Conservation (phyloP, 129 eudicot species). For the Silybum marianum region DNA sequence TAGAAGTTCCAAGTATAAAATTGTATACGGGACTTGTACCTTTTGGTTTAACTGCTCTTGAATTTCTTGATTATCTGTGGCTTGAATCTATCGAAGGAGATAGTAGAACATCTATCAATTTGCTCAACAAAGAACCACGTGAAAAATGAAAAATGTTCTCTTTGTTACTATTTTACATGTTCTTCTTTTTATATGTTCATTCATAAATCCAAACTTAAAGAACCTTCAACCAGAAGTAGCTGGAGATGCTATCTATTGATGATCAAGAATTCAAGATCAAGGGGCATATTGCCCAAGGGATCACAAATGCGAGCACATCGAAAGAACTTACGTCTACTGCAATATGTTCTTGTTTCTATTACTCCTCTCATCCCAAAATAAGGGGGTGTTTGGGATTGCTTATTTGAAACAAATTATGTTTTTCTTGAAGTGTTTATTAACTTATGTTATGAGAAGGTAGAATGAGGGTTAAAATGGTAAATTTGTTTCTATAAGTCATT, state of each 20-base stretch:
- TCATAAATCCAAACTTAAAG: not conserved
- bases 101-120: slow-evolving; percentile 2
- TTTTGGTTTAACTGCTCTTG: slow-evolving; percentile 79
- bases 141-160: not conserved
- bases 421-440: too few relatives aligned
- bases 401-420: too few relatives aligned
- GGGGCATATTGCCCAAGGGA: not conserved
- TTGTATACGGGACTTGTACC: slow-evolving; percentile 33
- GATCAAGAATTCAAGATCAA: not conserved
- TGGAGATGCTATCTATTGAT: not conserved
- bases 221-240: not conserved
- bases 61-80: slow-evolving; percentile 66
- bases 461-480: too few relatives aligned
- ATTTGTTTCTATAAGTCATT: too few relatives aligned
- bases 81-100: slow-evolving; percentile 57
- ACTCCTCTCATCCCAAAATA: not conserved
- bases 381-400: too few relatives aligned
- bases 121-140: slow-evolving; percentile 11
- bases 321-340: not conserved
- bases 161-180: not conserved
- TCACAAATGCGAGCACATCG: not conserved
- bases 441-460: too few relatives aligned
- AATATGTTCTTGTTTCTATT: not conserved
- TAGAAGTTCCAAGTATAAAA: not conserved
- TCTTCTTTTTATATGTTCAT: not conserved